These are phyloP conservation scores for Aspergillus fijiensis DNA, from an alignment of 2,329 filamentous ascomycete species.

Conservation along the genomic window DNA sequence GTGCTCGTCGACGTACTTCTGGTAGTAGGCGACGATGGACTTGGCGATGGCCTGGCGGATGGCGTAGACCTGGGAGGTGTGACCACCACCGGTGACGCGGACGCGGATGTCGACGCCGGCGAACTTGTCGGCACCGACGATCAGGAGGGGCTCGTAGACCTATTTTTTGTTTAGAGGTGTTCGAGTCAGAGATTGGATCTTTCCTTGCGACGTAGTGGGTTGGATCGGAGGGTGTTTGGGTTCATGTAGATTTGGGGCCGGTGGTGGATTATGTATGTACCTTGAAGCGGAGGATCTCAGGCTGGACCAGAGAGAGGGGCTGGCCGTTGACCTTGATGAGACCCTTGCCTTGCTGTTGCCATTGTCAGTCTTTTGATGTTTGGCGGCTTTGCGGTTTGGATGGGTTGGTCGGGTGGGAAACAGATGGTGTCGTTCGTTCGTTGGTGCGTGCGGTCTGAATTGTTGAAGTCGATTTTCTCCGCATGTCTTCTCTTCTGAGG, in stretches of 20 bases:
- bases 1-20: conserved; percentile 99
- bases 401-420: not conserved
- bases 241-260: too few species aligned
- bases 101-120: conserved; percentile 95
- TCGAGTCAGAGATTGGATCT: conserved; percentile 5
- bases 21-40: conserved; percentile 97
- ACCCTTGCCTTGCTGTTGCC: conserved; percentile 68
- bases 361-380: conserved; percentile 29
- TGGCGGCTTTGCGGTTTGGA: not conserved
- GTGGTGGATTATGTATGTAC: conserved; percentile 46
- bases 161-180: conserved; percentile 34
- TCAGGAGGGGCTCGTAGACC: conserved; percentile 98
- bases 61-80: conserved; percentile 96
- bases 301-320: conserved; percentile 89
- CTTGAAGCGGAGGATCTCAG: conserved; percentile 98
- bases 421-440: not conserved
- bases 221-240: not conserved
- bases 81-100: conserved; percentile 93
- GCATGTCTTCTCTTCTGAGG: not conserved
- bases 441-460: conserved; percentile 5
- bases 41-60: conserved; percentile 99
- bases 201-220: not conserved
- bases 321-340: conserved; percentile 99
- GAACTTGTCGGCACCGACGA: conserved; percentile 97
- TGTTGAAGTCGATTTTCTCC: conserved; percentile 10